phyloP scores from a whole-genome alignment of 495 filamentous ascomycete species.

The Jackrogersella minutella region DNA sequence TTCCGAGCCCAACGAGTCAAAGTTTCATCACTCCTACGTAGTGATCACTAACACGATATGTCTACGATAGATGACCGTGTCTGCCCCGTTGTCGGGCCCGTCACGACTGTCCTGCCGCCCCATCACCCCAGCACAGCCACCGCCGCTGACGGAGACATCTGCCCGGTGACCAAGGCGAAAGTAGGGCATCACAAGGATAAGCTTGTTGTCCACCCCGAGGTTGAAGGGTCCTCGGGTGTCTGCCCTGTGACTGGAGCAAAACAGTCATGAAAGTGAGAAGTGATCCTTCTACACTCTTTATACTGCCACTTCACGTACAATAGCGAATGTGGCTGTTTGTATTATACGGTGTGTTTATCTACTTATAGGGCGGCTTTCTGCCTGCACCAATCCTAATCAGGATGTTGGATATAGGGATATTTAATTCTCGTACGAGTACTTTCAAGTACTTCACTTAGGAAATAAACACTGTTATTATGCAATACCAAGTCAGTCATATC shows the following conservation, averaged over 20 bases:
- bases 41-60: not conserved
- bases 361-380: not conserved
- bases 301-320: not conserved
- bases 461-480: not conserved
- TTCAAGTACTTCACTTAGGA: not conserved
- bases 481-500: not conserved
- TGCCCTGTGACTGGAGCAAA: conserved; percentile 54
- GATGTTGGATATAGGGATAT: not conserved
- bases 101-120: conserved; percentile 55
- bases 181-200: conserved; percentile 58
- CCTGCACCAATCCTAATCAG: not conserved
- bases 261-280: conserved; percentile 27
- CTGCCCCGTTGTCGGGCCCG: conserved; percentile 57
- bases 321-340: not conserved
- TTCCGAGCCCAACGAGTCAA: not conserved
- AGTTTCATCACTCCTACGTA: not conserved
- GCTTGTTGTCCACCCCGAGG: conserved; percentile 50
- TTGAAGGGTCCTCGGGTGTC: conserved; percentile 46
- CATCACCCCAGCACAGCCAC: conserved; percentile 54
- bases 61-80: conserved; percentile 50
- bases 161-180: conserved; percentile 59
- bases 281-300: not conserved
- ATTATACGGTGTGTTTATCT: not conserved
- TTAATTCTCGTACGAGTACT: not conserved
- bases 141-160: conserved; percentile 53